Evolutionary conservation across 2,329 filamentous ascomycete species (phyloP), one percentile per base, ranked within the genome.

Genomic region (Arthrobotrys megalospora): DNA sequence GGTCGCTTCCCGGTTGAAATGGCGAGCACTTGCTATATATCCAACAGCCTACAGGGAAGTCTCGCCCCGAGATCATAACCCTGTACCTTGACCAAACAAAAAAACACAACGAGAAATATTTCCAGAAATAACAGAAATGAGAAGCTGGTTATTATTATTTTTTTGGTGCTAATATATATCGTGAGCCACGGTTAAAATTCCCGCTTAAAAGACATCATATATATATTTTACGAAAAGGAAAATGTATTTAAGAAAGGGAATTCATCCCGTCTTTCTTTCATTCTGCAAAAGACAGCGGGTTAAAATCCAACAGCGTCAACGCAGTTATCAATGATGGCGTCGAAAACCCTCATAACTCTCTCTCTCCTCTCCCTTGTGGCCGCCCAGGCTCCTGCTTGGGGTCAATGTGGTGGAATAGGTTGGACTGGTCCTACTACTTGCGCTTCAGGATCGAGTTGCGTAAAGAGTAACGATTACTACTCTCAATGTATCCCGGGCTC

Each of bases 381-480:
- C 19, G 75, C 75, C 2, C 67, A 78, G 19, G 32, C 67, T 14
- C 32, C 68, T 53, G 73, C 72, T n/a, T 81, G 80, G 77, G 80
- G 80, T 1, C 80, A 81, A 55, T 81, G 80, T 47, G 80, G 80
- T 52, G 80, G 80, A 10, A 81, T 80, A 28, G 78, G 79, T 6
- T 81, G 76, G 62, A 71, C 79, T 10, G 80, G 80, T 10, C 60
- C 75, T 12, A 80, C 79, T 16, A 80, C 71, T 38, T 81, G 80
- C 55, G 70, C 38, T 7, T 80, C 77, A 12, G 75, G 77, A 2
- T 77, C 75, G 8, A 75, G 65, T 12, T 81, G 79, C 62, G 72
- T 69, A 16, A 80, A 80, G 14, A 64, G 60, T 50, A 81, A 81
- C 50, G 80, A 81, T 63, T 81, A 81, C 50, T 81, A 81, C 62